Conservation (phyloP, 441 rosid genomes). For the Lepidium campestre region DNA sequence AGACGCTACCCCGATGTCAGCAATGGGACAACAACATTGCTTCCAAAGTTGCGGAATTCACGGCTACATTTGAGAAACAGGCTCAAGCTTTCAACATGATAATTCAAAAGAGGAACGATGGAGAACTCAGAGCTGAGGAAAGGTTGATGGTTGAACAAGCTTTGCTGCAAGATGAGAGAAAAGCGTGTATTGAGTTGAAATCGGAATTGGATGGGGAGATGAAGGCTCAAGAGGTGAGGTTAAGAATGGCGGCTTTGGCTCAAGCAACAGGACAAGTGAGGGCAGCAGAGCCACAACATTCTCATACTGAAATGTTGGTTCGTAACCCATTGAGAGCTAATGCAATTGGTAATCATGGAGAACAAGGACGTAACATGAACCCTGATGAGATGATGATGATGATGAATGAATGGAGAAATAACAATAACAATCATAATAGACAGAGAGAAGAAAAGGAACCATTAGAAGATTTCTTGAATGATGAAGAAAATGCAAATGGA, state of each 20-base stretch:
- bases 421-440: constrained; percentile 20
- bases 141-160: constrained; percentile 72
- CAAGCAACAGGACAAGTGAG: constrained; percentile 79
- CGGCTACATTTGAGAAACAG: constrained; percentile 83
- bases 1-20: constrained; percentile 70
- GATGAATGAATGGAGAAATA: constrained; percentile 78
- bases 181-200: constrained; percentile 50
- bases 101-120: constrained; percentile 52
- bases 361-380: constrained; percentile 48
- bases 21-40: constrained; percentile 91
- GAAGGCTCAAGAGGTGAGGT: constrained; percentile 58
- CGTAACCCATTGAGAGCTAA: constrained; percentile 67
- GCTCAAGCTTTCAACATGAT: constrained; percentile 72
- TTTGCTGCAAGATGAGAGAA: constrained; percentile 70
- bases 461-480: constrained; percentile 83
- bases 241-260: constrained; percentile 70
- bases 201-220: constrained; percentile 72
- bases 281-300: constrained; percentile 56
- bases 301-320: constrained; percentile 52
- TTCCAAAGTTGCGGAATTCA: constrained; percentile 80
- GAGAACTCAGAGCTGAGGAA: constrained; percentile 85
- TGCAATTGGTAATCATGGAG: constrained; percentile 60
- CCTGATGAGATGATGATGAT: constrained; percentile 69
- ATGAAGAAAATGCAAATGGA: constrained; percentile 79
- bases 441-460: constrained; percentile 88